Evolutionary conservation across 352 stramenopile species (phyloP).

Genomic region (Plasmopara muralis): DNA sequence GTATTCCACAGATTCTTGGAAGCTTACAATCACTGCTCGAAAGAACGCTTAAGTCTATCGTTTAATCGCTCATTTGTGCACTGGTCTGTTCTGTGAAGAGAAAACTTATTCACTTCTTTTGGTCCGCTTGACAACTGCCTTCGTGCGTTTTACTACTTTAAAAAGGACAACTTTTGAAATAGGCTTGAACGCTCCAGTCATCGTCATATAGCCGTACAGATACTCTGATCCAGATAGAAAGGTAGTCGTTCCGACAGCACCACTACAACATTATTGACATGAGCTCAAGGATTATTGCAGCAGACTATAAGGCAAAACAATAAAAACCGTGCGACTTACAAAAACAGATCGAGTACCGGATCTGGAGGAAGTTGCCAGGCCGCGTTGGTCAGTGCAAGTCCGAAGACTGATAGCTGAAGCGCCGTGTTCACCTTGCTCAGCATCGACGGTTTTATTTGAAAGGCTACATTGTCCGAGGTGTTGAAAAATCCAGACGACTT

Average conservation of each 20-base stretch:
- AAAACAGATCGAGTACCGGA: constrained; percentile 46
- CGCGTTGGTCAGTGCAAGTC: constrained; percentile 63
- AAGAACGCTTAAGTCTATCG: constrained; percentile 11
- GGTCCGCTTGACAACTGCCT: constrained; percentile 26
- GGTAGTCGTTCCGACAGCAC: constrained; percentile 60
- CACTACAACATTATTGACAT: constrained; percentile 23
- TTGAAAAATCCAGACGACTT: constrained; percentile 69
- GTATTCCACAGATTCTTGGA: too few species aligned
- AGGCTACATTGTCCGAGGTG: constrained; percentile 59
- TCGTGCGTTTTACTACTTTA: constrained; percentile 25
- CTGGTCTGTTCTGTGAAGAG: constrained; percentile 20
- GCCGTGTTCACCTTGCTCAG: constrained; percentile 80
- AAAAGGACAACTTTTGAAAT: constrained; percentile 31
- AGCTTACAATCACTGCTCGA: too few species aligned
- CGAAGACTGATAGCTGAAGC: constrained; percentile 69
- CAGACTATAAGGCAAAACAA: neutral
- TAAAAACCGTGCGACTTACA: constrained; percentile 36
- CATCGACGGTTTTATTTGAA: constrained; percentile 63
- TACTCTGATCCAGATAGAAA: constrained; percentile 75
- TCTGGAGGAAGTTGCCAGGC: constrained; percentile 62
- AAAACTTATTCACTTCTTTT: constrained; percentile 18
- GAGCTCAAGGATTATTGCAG: neutral
- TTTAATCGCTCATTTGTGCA: constrained; percentile 23
- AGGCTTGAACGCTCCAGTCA: constrained; percentile 59
- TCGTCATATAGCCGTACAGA: constrained; percentile 64